A percentile compares a stretch with the other conserved stretches of the same genome.
Evolutionary conservation across 371 early-diverging fungal genomes (phyloP).

Genomic region (Funneliformis caledonium): DNA sequence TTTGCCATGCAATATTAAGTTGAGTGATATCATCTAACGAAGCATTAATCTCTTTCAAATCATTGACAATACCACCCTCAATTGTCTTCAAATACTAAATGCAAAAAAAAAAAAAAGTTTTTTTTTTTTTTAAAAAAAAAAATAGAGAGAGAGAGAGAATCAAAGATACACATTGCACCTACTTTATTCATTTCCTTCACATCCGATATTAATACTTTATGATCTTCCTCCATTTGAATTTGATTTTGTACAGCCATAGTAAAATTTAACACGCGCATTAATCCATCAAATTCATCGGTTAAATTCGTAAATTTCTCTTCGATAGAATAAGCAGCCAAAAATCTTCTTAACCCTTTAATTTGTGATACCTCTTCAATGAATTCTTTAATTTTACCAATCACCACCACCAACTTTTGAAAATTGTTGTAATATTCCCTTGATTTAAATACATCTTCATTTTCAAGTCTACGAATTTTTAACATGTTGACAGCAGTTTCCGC

Average conservation of each 20-base stretch:
- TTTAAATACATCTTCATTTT: conserved; percentile 20
- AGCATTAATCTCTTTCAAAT: neutral
- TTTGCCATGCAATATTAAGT: conserved; percentile 28
- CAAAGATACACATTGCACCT: neutral
- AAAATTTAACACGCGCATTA: conserved; percentile 33
- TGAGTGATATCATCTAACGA: conserved; percentile 24
- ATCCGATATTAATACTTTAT: conserved; percentile 6
- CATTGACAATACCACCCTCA: conserved; percentile 13
- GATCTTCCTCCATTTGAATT: conserved; percentile 29
- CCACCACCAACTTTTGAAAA: conserved; percentile 16
- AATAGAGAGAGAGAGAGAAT: neutral
- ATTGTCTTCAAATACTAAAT: conserved; percentile 15
- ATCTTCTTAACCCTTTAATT: conserved; percentile 37
- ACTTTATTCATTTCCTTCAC: conserved; percentile 25
- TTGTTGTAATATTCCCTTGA: conserved; percentile 24
- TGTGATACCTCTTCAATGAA: conserved; percentile 39
- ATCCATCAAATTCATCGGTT: conserved; percentile 35
- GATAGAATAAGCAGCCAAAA: conserved; percentile 23
- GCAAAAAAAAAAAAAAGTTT: neutral
- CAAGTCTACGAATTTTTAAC: conserved; percentile 19
- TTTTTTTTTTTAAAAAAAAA: neutral
- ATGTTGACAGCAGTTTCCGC: conserved; percentile 12
- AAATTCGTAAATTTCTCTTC: conserved; percentile 16
- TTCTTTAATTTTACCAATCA: conserved; percentile 29
- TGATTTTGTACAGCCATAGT: conserved; percentile 25